Evolutionary conservation across 176 grass and related monocot genomes (phyloP).

Genomic region (Oryza officinalis): DNA sequence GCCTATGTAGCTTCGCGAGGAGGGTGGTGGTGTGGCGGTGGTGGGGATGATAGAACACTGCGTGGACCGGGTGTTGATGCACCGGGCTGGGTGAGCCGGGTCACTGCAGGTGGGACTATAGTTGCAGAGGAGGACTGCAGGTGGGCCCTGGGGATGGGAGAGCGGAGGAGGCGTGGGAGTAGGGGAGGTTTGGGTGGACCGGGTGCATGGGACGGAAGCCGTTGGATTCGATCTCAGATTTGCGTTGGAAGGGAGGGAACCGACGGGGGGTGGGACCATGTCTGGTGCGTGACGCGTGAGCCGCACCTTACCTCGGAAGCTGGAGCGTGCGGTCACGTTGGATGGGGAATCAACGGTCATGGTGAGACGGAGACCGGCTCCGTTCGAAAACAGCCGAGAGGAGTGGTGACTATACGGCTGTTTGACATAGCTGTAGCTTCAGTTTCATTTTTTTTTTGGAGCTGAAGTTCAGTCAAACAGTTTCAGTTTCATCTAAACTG

Average conservation of each 20-base stretch:
- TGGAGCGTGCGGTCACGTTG: neutral
- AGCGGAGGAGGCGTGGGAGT: neutral
- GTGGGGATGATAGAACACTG: neutral
- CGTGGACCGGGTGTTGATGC: slow-evolving; percentile 23
- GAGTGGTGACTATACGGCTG: too few species aligned
- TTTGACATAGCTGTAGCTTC: too few species aligned
- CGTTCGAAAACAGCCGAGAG: neutral
- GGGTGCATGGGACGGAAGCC: slow-evolving; percentile 13
- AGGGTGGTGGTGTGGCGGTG: neutral
- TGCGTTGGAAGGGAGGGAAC: neutral
- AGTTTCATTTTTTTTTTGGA: too few species aligned
- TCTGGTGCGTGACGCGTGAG: slow-evolving; percentile 30
- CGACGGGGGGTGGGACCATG: neutral
- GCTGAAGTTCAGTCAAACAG: too few species aligned
- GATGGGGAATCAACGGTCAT: neutral
- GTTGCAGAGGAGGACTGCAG: neutral
- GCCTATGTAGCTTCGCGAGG: slow-evolving; percentile 10
- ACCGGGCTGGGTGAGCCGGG: neutral
- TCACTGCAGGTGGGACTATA: neutral
- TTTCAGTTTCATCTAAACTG: too few species aligned
- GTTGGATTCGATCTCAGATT: slow-evolving; percentile 44
- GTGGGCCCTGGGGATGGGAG: neutral
- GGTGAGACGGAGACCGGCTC: neutral
- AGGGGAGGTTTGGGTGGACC: slow-evolving; percentile 7
- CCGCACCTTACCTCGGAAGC: neutral